A percentile compares a stretch with the other conserved stretches of the same genome.
Conservation (phyloP, 306 rosid species). For the Lathyrus aphaca region DNA sequence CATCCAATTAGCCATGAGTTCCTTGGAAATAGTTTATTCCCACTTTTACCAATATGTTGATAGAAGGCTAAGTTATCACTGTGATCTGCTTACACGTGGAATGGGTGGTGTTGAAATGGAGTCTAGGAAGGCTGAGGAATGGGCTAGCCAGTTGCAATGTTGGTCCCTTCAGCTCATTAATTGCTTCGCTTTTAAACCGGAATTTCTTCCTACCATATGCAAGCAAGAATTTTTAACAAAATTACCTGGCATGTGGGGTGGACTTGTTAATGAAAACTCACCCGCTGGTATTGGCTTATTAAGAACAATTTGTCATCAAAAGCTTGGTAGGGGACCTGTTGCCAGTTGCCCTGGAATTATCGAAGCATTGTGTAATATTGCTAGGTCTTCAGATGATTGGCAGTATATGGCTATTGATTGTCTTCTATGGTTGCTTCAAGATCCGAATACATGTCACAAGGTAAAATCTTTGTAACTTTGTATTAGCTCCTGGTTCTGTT, state of each 20-base stretch:
- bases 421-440: constrained; percentile 95
- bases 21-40: constrained; percentile 92
- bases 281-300: constrained; percentile 96
- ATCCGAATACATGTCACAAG: constrained; percentile 85
- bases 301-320: constrained; percentile 94
- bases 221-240: constrained; percentile 82
- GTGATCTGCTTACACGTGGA: constrained; percentile 97
- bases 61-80: constrained; percentile 92
- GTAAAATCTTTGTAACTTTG: constrained; percentile 44
- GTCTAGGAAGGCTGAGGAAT: constrained; percentile 98
- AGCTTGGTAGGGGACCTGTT: constrained; percentile 93
- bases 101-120: constrained; percentile 99
- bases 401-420: constrained; percentile 99
- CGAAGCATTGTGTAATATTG: constrained; percentile 92
- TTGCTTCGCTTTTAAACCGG: constrained; percentile 94
- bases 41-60: constrained; percentile 91
- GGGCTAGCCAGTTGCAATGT: constrained; percentile 99
- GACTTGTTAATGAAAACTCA: constrained; percentile 95
- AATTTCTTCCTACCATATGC: constrained; percentile 90
- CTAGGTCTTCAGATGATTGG: constrained; percentile 97
- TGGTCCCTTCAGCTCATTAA: constrained; percentile 99
- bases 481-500: constrained; percentile 11
- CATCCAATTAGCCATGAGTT: constrained; percentile 87
- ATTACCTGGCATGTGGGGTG: constrained; percentile 99
- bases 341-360: constrained; percentile 77